Percentiles rank a stretch among this genome's conserved stretches.
These are phyloP conservation scores for Ascochyta koolunga DNA, from an alignment of 2,329 filamentous ascomycete species.

Conservation along the genomic window DNA sequence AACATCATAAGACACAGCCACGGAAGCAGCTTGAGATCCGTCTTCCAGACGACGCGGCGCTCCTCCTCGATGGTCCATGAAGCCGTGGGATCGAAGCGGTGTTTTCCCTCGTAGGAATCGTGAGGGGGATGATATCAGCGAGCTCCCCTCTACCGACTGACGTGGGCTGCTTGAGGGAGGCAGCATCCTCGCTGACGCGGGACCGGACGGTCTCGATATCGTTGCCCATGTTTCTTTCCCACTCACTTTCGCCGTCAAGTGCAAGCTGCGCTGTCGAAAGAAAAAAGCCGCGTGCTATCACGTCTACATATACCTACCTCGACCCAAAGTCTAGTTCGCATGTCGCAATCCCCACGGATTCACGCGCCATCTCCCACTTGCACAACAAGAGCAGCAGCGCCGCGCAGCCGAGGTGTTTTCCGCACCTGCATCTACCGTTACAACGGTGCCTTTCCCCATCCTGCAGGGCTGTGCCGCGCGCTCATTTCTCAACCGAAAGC, in stretches of 20 bases:
- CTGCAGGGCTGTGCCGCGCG: conserved; percentile 10
- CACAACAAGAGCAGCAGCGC: conserved; percentile 21
- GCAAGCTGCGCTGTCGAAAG: not conserved
- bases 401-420: conserved; percentile 19
- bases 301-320: conserved; percentile 7
- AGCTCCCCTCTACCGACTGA: conserved; percentile 38
- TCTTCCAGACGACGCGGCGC: conserved; percentile 59
- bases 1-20: conserved; percentile 53
- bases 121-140: conserved; percentile 50
- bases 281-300: not conserved
- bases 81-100: conserved; percentile 62
- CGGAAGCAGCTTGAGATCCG: conserved; percentile 41
- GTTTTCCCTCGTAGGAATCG: conserved; percentile 58
- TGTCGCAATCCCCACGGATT: conserved; percentile 30
- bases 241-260: not conserved
- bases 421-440: not conserved
- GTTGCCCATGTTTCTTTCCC: conserved; percentile 22
- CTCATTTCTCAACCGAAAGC: conserved; percentile 6
- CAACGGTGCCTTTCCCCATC: conserved; percentile 4
- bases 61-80: conserved; percentile 64
- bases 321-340: too few species aligned
- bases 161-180: conserved; percentile 31
- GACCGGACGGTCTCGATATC: conserved; percentile 32
- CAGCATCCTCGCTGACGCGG: conserved; percentile 32
- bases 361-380: conserved; percentile 21